These are phyloP conservation scores for Trichoderma atrobrunneum DNA, from an alignment of 2,329 filamentous ascomycete genomes.

Conservation along the genomic window DNA sequence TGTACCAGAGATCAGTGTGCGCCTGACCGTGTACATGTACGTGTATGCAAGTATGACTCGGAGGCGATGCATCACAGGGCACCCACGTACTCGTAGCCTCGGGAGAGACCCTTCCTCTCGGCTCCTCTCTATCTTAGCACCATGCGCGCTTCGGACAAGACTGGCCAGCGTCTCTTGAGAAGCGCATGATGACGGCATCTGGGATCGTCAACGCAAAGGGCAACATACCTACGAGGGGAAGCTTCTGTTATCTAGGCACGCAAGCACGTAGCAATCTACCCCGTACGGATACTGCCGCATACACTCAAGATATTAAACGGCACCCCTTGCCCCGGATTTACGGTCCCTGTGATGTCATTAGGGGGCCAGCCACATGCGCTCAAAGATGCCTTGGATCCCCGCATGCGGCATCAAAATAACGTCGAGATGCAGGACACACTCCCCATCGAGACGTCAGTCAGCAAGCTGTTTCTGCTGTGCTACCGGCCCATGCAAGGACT, in stretches of 20 bases:
- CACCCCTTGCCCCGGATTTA: conserved; percentile 12
- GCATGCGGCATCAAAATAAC: not conserved
- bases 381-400: conserved; percentile 3
- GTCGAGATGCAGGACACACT: conserved; percentile 8
- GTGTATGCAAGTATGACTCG: conserved; percentile 13
- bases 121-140: not conserved
- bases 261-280: not conserved
- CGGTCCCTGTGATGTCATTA: conserved; percentile 18
- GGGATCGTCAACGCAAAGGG: not conserved
- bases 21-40: conserved; percentile 11
- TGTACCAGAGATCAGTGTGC: not conserved
- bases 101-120: not conserved
- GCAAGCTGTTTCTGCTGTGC: not conserved
- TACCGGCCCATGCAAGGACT: not conserved
- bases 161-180: not conserved
- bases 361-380: conserved; percentile 1
- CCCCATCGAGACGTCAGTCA: not conserved
- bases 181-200: not conserved
- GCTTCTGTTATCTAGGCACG: not conserved
- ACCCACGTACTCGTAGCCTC: not conserved
- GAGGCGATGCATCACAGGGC: conserved; percentile 7
- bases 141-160: not conserved
- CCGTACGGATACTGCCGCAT: not conserved
- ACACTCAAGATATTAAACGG: not conserved
- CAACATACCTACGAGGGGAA: not conserved